Conservation (phyloP, 257 asterid species). For the Salvia miltiorrhiza region DNA sequence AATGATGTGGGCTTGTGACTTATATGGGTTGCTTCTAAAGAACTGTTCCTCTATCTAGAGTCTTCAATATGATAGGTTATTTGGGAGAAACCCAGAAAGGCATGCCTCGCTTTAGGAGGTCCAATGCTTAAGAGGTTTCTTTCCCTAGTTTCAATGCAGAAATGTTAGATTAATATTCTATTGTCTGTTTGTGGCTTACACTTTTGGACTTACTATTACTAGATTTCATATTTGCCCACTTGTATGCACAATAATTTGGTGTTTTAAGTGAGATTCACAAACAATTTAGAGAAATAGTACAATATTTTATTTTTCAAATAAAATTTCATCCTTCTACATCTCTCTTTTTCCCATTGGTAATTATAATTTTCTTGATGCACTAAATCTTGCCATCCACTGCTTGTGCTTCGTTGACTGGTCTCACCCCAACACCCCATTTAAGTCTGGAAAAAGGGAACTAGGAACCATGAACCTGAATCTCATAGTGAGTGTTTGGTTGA, state of each 20-base stretch:
- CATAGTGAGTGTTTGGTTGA: too few species aligned
- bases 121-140: not conserved
- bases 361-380: not conserved
- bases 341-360: not conserved
- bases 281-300: not conserved
- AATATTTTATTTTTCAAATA: not conserved
- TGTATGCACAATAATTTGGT: not conserved
- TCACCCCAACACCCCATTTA: not conserved
- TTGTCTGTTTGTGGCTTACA: not conserved
- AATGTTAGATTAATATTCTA: not conserved
- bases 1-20: not conserved
- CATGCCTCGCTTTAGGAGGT: not conserved
- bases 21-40: not conserved
- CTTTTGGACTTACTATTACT: not conserved
- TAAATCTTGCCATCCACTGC: not conserved
- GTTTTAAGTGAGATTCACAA: not conserved
- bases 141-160: not conserved
- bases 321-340: not conserved
- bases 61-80: not conserved
- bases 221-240: not conserved
- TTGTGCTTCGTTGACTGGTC: not conserved
- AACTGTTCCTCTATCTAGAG: not conserved
- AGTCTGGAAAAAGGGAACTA: too few species aligned
- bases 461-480: too few species aligned
- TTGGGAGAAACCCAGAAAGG: not conserved